phyloP scores from a whole-genome alignment of 1,284 basidiomycete genomes.

The Boletus smithii region DNA sequence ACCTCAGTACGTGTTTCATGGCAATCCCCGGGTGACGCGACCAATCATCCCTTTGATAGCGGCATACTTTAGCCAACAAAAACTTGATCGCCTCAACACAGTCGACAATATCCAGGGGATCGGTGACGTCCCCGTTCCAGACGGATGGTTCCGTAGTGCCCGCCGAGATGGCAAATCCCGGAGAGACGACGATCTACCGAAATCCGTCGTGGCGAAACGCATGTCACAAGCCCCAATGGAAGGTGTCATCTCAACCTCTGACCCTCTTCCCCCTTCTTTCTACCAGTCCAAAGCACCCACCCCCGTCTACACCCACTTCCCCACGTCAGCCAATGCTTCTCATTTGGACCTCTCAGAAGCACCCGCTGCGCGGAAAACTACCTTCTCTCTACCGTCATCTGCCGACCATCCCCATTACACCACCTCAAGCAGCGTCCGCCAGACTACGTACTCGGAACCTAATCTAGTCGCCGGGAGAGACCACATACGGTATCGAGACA shows the following conservation, averaged over 20 bases:
- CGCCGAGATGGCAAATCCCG: slow-evolving; percentile 57
- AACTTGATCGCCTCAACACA: slow-evolving; percentile 61
- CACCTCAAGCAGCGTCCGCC: slow-evolving; percentile 24
- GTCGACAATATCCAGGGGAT: slow-evolving; percentile 64
- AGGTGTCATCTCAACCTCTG: slow-evolving; percentile 23
- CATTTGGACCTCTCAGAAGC: slow-evolving; percentile 27
- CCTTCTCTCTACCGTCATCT: slow-evolving; percentile 33
- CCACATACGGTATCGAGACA: slow-evolving; percentile 24
- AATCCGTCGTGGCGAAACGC: slow-evolving; percentile 36
- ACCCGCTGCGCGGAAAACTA: slow-evolving; percentile 21
- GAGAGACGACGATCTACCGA: slow-evolving; percentile 49
- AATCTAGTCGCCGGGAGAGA: slow-evolving; percentile 23
- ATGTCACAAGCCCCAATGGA: slow-evolving; percentile 35
- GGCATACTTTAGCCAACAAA: slow-evolving; percentile 76
- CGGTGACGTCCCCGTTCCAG: slow-evolving; percentile 62
- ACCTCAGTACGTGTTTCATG: slow-evolving; percentile 59
- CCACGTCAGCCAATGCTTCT: slow-evolving; percentile 30
- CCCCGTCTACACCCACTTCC: slow-evolving; percentile 32
- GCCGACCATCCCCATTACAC: slow-evolving; percentile 23
- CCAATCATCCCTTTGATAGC: slow-evolving; percentile 41
- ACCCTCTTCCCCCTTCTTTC: slow-evolving; percentile 26
- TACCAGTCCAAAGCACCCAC: slow-evolving; percentile 24
- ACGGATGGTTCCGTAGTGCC: slow-evolving; percentile 73
- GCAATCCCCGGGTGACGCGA: slow-evolving; percentile 22
- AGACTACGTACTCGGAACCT: slow-evolving; percentile 36